These are phyloP conservation scores for Didymella glomerata DNA, from an alignment of 2,329 filamentous ascomycete genomes.

Conservation along the genomic window DNA sequence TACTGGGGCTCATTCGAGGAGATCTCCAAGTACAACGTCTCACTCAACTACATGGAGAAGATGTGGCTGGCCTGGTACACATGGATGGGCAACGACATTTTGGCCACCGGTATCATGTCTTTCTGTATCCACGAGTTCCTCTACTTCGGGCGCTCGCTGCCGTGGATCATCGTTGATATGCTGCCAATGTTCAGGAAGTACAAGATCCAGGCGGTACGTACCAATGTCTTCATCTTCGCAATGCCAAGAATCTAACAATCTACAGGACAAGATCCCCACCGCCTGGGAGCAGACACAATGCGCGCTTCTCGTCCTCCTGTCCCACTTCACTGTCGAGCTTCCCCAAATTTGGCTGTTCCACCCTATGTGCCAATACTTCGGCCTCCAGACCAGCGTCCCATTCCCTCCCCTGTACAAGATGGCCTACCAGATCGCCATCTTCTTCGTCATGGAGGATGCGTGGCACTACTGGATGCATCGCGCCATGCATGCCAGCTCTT, in stretches of 20 bases:
- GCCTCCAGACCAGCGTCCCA: conserved; percentile 85
- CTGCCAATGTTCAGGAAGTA: conserved; percentile 90
- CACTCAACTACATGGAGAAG: conserved; percentile 85
- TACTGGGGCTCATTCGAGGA: conserved; percentile 73
- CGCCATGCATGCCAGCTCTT: conserved; percentile 86
- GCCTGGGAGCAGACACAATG: conserved; percentile 93
- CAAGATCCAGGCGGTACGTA: conserved; percentile 86
- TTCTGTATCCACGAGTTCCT: conserved; percentile 93
- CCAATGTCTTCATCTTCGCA: background rate
- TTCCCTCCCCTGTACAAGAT: conserved; percentile 89
- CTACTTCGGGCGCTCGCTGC: conserved; percentile 91
- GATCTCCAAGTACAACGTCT: conserved; percentile 77
- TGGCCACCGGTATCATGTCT: conserved; percentile 97
- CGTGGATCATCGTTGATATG: conserved; percentile 90
- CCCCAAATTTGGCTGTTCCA: conserved; percentile 99
- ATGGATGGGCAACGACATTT: conserved; percentile 96
- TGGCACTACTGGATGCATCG: conserved; percentile 99
- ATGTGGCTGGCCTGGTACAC: conserved; percentile 97
- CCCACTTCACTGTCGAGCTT: conserved; percentile 96
- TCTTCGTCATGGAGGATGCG: conserved; percentile 94
- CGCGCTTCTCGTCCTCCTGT: conserved; percentile 88
- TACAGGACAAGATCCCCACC: conserved; percentile 84
- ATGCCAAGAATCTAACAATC: background rate
- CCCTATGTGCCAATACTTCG: conserved; percentile 91
- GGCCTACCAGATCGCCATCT: conserved; percentile 87